Evolutionary conservation across 306 rosid genomes (phyloP).

Genomic region (Luffa acutangula): DNA sequence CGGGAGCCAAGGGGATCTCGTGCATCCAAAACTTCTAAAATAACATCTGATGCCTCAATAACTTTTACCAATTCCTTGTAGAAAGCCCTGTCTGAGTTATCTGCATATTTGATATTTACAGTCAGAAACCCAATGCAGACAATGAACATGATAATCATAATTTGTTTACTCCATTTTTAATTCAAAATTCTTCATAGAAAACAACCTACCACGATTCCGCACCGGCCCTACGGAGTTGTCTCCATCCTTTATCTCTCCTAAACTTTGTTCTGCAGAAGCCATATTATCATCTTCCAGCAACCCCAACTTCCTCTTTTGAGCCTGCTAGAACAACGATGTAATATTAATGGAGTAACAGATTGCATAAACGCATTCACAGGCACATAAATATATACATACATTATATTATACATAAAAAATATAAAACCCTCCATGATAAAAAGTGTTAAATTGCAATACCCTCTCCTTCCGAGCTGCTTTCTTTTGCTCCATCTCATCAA

Average conservation of each 20-base stretch:
- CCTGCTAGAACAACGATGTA: slow-evolving; percentile 21
- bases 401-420: background rate
- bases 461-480: slow-evolving; percentile 91
- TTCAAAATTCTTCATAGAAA: background rate
- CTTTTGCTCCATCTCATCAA: slow-evolving; percentile 71
- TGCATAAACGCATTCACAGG: background rate
- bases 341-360: background rate
- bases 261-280: slow-evolving; percentile 19
- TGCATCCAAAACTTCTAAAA: slow-evolving; percentile 95
- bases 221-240: slow-evolving; percentile 11
- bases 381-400: background rate
- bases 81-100: slow-evolving; percentile 67
- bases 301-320: slow-evolving; percentile 82
- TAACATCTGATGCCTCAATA: slow-evolving; percentile 83
- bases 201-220: slow-evolving; percentile 41
- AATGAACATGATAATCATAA: background rate
- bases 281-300: slow-evolving; percentile 44
- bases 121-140: background rate
- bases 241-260: slow-evolving; percentile 14
- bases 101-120: slow-evolving; percentile 16
- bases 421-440: background rate
- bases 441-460: slow-evolving; percentile 25
- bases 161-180: background rate
- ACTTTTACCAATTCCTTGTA: slow-evolving; percentile 85
- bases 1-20: slow-evolving; percentile 96